Percentiles rank a stretch among this genome's conserved stretches.
These are phyloP conservation scores for Didymella arachidicola DNA, from an alignment of 2,329 filamentous ascomycete genomes.

Conservation along the genomic window DNA sequence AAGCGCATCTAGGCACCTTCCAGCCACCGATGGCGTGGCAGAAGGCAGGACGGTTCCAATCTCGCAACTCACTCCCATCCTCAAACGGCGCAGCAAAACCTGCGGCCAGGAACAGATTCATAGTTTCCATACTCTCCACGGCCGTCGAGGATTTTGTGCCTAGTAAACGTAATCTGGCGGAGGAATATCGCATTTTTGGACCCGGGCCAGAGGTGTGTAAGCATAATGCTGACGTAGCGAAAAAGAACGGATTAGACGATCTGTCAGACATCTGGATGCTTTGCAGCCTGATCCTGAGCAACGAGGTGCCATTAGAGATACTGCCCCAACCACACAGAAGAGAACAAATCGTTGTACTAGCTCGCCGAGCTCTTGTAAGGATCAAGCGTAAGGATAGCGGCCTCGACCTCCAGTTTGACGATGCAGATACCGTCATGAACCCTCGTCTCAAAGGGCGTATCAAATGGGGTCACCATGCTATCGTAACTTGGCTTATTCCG, in stretches of 20 bases:
- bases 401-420: constrained; percentile 58
- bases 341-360: constrained; percentile 73
- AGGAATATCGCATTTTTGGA: constrained; percentile 83
- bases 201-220: constrained; percentile 81
- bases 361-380: constrained; percentile 65
- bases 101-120: constrained; percentile 65
- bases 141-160: constrained; percentile 73
- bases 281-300: constrained; percentile 76
- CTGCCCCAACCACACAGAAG: constrained; percentile 62
- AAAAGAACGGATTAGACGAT: constrained; percentile 73
- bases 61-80: constrained; percentile 54
- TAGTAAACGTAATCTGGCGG: constrained; percentile 77
- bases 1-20: constrained; percentile 53
- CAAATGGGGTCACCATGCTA: constrained; percentile 65
- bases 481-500: constrained; percentile 65
- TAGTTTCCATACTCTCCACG: constrained; percentile 73
- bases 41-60: constrained; percentile 63
- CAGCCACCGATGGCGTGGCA: constrained; percentile 62
- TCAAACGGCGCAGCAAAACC: constrained; percentile 38
- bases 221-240: constrained; percentile 82
- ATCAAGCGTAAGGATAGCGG: constrained; percentile 60
- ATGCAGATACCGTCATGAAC: constrained; percentile 50
- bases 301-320: constrained; percentile 75
- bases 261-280: constrained; percentile 86
- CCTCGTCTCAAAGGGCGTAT: constrained; percentile 55